Evolutionary conservation across 2,329 filamentous ascomycete genomes (phyloP).

Genomic region (Cephalotrichum gorgonifer): DNA sequence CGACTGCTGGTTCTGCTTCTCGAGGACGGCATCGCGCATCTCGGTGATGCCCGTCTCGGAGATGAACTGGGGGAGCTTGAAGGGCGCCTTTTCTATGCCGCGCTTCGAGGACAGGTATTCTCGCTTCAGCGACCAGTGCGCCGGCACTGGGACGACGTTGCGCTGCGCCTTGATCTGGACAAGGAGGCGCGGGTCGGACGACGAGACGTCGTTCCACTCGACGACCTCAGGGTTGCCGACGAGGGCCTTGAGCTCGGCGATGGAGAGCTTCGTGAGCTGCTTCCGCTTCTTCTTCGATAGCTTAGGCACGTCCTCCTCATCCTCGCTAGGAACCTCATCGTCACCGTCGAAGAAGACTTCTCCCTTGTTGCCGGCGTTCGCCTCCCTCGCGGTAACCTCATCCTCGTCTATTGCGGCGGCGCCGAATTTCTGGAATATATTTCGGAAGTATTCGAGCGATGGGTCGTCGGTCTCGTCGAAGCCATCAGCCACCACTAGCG

Average conservation of each 20-base stretch:
- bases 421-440: slow-evolving; percentile 73
- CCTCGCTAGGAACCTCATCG: slow-evolving; percentile 76
- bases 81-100: slow-evolving; percentile 91
- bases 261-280: slow-evolving; percentile 80
- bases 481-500: slow-evolving; percentile 21
- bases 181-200: slow-evolving; percentile 76
- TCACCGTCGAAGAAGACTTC: slow-evolving; percentile 77
- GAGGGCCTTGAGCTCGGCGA: slow-evolving; percentile 88
- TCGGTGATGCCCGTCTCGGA: slow-evolving; percentile 94
- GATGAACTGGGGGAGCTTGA: slow-evolving; percentile 90
- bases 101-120: slow-evolving; percentile 96
- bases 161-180: slow-evolving; percentile 92
- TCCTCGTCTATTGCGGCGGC: slow-evolving; percentile 54
- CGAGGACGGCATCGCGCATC: slow-evolving; percentile 92
- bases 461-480: slow-evolving; percentile 51
- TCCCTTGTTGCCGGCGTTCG: slow-evolving; percentile 64
- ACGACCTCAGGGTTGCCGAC: slow-evolving; percentile 89
- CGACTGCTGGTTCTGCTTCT: slow-evolving; percentile 86
- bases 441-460: slow-evolving; percentile 73
- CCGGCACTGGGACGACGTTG: slow-evolving; percentile 89
- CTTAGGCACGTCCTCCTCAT: slow-evolving; percentile 61
- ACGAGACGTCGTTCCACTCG: slow-evolving; percentile 94
- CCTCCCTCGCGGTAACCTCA: slow-evolving; percentile 47
- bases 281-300: slow-evolving; percentile 94
- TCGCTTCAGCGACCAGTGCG: slow-evolving; percentile 91